Evolutionary conservation across 2,329 filamentous ascomycete genomes (phyloP).

Genomic region (Lasiodiplodia citricola): DNA sequence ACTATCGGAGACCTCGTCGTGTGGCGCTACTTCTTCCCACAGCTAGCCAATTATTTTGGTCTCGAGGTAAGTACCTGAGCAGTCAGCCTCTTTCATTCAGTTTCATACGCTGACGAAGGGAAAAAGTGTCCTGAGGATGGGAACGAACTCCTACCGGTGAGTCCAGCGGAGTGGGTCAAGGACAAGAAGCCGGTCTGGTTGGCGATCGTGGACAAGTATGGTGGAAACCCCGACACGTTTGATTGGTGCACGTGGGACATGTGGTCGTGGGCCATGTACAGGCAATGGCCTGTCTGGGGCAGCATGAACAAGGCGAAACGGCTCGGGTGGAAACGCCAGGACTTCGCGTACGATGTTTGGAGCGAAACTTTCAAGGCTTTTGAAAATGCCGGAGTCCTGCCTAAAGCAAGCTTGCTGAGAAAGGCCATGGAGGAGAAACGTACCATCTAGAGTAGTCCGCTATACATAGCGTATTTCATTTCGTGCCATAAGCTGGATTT

Average conservation of each 20-base stretch:
- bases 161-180: neutral
- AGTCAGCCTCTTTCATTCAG: no score
- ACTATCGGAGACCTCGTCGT: slow-evolving; percentile 47
- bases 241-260: slow-evolving; percentile 9
- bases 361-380: slow-evolving; percentile 5
- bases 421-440: no score
- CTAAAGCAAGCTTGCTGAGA: neutral
- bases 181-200: neutral
- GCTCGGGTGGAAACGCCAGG: neutral
- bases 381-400: slow-evolving; percentile 1
- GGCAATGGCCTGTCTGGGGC: neutral
- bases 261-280: neutral
- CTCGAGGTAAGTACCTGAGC: slow-evolving; percentile 28
- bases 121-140: neutral
- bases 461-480: no score
- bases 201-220: neutral
- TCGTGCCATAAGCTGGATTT: no score
- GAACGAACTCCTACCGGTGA: neutral
- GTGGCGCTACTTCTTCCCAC: slow-evolving; percentile 50
- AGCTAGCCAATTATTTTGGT: slow-evolving; percentile 45
- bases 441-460: no score
- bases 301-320: neutral
- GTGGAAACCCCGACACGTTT: neutral
- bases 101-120: neutral
- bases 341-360: neutral